phyloP scores from a whole-genome alignment of 768 basidiomycete genomes.

The Rhizopogon vulgaris region DNA sequence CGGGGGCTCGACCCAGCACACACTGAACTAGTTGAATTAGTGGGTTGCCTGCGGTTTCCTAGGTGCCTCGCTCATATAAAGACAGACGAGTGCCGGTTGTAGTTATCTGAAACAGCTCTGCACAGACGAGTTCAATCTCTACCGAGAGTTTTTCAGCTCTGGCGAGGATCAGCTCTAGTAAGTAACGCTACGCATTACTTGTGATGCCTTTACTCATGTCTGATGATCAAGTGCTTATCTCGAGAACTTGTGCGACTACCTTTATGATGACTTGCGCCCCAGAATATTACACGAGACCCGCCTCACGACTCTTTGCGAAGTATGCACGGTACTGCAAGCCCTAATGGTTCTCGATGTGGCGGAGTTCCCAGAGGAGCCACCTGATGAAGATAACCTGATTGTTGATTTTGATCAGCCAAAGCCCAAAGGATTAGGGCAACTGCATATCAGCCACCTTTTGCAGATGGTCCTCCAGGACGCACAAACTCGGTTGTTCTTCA shows the following conservation, averaged over 20 bases:
- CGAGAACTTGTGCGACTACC: constrained; percentile 86
- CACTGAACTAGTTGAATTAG: constrained; percentile 86
- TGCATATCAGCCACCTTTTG: constrained; percentile 78
- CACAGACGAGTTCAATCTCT: constrained; percentile 83
- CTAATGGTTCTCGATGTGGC: constrained; percentile 89
- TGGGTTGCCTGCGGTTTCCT: constrained; percentile 24
- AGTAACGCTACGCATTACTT: constrained; percentile 20
- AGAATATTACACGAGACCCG: constrained; percentile 91
- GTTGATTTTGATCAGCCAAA: constrained; percentile 33
- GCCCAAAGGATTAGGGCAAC: constrained; percentile 40
- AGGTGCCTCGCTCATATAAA: not conserved
- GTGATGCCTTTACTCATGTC: constrained; percentile 2
- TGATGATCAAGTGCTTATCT: constrained; percentile 65
- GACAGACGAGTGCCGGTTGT: constrained; percentile 84
- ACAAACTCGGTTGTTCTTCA: constrained; percentile 92
- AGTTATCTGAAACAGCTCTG: constrained; percentile 90
- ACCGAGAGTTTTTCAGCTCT: constrained; percentile 78
- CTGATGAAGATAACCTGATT: constrained; percentile 31
- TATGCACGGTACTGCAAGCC: constrained; percentile 94
- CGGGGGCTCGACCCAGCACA: constrained; percentile 69
- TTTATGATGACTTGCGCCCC: constrained; percentile 94
- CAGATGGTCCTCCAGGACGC: constrained; percentile 94
- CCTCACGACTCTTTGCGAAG: constrained; percentile 83
- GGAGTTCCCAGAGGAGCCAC: constrained; percentile 24
- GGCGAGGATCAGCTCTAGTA: constrained; percentile 75